Evolutionary conservation across 768 basidiomycete species (phyloP).

Genomic region (Agaricus subrufescens): DNA sequence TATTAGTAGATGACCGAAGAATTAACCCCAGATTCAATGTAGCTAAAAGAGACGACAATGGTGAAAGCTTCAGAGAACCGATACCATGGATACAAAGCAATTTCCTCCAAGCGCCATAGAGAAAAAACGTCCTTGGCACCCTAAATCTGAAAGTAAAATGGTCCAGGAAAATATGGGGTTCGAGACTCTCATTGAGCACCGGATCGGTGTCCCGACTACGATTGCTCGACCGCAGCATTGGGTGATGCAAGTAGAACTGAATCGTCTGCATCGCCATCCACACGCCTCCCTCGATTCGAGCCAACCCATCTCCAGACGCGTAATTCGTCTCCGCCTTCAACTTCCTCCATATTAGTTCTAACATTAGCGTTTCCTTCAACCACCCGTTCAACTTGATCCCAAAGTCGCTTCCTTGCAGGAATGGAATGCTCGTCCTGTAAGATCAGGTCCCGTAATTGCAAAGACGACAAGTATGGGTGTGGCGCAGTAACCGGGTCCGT

Average conservation of each 20-base stretch:
- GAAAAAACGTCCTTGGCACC: too few species aligned
- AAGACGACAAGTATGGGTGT: conserved; percentile 74
- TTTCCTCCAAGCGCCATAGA: neutral
- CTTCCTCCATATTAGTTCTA: conserved; percentile 77
- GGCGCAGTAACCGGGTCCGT: conserved; percentile 74
- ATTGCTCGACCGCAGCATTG: neutral
- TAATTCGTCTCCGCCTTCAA: conserved; percentile 80
- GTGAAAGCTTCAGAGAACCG: too few species aligned
- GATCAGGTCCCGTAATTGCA: conserved; percentile 85
- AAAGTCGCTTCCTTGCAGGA: conserved; percentile 57
- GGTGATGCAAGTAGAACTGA: neutral
- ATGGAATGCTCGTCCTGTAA: conserved; percentile 80
- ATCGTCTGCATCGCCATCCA: conserved; percentile 12
- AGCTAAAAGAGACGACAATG: neutral
- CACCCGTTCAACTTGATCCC: conserved; percentile 78
- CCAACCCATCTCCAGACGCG: conserved; percentile 94
- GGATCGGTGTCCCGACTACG: neutral
- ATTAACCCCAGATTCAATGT: neutral
- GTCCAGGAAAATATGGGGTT: neutral
- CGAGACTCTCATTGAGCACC: neutral
- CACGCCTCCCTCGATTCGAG: conserved; percentile 21
- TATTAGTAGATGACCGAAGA: too few species aligned
- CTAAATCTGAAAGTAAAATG: neutral
- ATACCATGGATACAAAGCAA: too few species aligned
- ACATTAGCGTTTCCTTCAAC: conserved; percentile 93